These are phyloP conservation scores for Colletotrichum agaves DNA, from an alignment of 2,329 filamentous ascomycete species.

Conservation along the genomic window DNA sequence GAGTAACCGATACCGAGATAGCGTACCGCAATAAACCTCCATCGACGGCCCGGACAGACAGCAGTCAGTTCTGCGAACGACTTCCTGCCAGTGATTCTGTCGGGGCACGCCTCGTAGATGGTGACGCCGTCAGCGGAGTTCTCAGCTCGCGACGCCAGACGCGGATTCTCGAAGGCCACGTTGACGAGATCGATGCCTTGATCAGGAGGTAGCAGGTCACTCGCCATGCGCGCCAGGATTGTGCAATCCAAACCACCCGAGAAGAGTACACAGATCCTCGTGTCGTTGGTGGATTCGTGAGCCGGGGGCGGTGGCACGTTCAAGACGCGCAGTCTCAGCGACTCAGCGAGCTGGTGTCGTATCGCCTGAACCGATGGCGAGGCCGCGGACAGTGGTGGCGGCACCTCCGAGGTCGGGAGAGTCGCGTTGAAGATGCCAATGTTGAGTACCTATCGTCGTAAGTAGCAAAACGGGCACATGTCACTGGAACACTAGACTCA, in stretches of 20 bases:
- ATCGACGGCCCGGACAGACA: constrained; percentile 76
- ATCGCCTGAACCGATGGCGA: constrained; percentile 66
- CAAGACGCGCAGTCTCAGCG: constrained; percentile 72
- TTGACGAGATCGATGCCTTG: constrained; percentile 90
- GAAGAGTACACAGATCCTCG: constrained; percentile 83
- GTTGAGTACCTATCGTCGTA: constrained; percentile 61
- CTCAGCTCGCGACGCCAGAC: constrained; percentile 66
- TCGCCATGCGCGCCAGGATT: constrained; percentile 80
- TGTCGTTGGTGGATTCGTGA: constrained; percentile 45
- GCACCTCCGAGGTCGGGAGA: constrained; percentile 50
- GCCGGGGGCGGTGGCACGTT: constrained; percentile 70
- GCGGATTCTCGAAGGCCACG: constrained; percentile 95
- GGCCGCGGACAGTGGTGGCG: constrained; percentile 36
- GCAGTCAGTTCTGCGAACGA: constrained; percentile 79
- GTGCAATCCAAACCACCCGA: constrained; percentile 96
- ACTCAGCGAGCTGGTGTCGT: constrained; percentile 64
- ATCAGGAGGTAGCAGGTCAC: constrained; percentile 76
- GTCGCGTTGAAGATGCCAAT: constrained; percentile 64
- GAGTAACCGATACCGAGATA: not conserved
- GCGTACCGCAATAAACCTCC: constrained; percentile 82
- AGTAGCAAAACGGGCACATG: constrained; percentile 50
- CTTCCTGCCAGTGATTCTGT: constrained; percentile 85
- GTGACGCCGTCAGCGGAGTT: constrained; percentile 43
- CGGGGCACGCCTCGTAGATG: constrained; percentile 86
- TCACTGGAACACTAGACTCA: constrained; percentile 52